Evolutionary conservation across 257 asterid genomes (phyloP).

Genomic region (Przewalskia tangutica): DNA sequence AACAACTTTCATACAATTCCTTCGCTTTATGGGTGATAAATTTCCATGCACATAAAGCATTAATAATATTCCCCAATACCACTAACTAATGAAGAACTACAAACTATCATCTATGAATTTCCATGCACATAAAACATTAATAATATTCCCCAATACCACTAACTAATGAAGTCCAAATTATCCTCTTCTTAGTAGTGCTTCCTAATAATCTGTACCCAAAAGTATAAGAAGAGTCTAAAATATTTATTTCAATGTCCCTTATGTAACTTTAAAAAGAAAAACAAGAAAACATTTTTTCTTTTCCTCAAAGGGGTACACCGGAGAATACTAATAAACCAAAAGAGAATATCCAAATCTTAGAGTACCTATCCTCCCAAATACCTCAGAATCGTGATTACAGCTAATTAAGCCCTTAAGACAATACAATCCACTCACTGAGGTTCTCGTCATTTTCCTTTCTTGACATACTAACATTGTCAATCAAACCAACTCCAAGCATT

Average conservation of each 20-base stretch:
- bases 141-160: neutral
- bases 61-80: neutral
- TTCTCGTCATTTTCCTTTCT: neutral
- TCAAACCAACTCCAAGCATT: neutral
- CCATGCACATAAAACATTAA: neutral
- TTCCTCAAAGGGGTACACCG: neutral
- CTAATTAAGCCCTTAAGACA: neutral
- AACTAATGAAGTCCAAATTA: neutral
- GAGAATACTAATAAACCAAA: neutral
- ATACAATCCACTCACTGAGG: neutral
- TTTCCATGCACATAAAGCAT: neutral
- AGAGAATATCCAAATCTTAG: neutral
- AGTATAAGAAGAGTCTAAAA: neutral
- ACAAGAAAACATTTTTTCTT: neutral
- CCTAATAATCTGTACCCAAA: neutral
- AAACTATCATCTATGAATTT: neutral
- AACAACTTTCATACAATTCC: neutral
- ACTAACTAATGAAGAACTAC: neutral
- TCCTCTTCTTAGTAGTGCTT: neutral
- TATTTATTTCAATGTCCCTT: neutral
- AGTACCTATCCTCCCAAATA: neutral
- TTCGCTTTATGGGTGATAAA: neutral
- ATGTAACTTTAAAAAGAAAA: neutral
- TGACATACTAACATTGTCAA: neutral
- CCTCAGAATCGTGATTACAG: neutral